phyloP scores from a whole-genome alignment of 2,329 filamentous ascomycete species.

The Coniochaeta ligniaria region DNA sequence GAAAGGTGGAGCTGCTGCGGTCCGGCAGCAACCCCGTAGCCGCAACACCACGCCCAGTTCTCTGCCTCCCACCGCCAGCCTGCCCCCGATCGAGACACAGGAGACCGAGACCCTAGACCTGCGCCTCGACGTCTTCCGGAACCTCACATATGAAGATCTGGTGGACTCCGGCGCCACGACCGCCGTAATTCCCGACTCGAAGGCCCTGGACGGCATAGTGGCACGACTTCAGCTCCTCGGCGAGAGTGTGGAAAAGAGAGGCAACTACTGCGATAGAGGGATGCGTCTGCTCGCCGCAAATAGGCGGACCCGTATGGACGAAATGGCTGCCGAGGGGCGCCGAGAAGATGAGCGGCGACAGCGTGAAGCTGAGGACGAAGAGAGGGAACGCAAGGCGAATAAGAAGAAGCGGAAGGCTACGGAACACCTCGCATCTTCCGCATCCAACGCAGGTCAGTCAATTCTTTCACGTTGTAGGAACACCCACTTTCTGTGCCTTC shows the following conservation, averaged over 20 bases:
- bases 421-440: constrained; percentile 49
- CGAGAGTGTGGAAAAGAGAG: constrained; percentile 60
- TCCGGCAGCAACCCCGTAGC: constrained; percentile 60
- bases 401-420: constrained; percentile 74
- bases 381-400: constrained; percentile 48
- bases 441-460: constrained; percentile 30
- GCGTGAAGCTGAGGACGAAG: constrained; percentile 40
- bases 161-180: constrained; percentile 54
- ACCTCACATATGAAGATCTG: constrained; percentile 61
- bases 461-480: neutral
- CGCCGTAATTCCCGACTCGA: constrained; percentile 55
- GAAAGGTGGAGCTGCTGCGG: constrained; percentile 52
- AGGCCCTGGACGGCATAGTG: constrained; percentile 56
- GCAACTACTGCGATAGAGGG: constrained; percentile 61
- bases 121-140: constrained; percentile 49
- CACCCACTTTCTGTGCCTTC: neutral
- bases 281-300: constrained; percentile 64
- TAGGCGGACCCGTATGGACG: constrained; percentile 52
- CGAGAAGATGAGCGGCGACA: constrained; percentile 43
- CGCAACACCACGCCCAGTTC: constrained; percentile 72
- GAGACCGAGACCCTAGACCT: constrained; percentile 63
- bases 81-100: constrained; percentile 47
- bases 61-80: constrained; percentile 37
- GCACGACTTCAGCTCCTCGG: constrained; percentile 56
- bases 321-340: constrained; percentile 35